Percentiles rank a stretch among this genome's conserved stretches.
Evolutionary conservation across 345 rosid genomes (phyloP).

Genomic region (Bruguiera gymnorhiza): DNA sequence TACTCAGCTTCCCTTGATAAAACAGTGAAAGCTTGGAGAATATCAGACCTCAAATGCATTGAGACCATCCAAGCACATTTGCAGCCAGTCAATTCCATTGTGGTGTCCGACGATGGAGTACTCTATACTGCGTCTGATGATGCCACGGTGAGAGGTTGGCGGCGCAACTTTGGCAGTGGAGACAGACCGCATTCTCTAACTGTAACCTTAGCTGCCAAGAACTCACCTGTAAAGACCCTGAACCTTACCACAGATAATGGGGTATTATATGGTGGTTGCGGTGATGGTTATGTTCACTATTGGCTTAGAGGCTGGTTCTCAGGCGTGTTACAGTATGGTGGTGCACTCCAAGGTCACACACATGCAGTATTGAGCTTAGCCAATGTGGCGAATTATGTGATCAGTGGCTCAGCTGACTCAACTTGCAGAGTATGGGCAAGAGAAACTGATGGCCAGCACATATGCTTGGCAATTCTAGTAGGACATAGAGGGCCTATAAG

Average conservation of each 20-base stretch:
- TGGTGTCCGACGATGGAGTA: slow-evolving; percentile 30
- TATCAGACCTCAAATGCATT: slow-evolving; percentile 51
- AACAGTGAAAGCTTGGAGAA: slow-evolving; percentile 54
- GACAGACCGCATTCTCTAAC: slow-evolving; percentile 38
- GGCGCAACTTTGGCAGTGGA: slow-evolving; percentile 31
- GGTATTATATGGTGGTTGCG: slow-evolving; percentile 49
- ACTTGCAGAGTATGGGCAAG: slow-evolving; percentile 48
- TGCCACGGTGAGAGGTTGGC: slow-evolving; percentile 49
- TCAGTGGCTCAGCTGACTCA: slow-evolving; percentile 49
- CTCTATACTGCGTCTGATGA: slow-evolving; percentile 59
- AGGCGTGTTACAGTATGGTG: slow-evolving; percentile 47
- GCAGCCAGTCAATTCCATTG: slow-evolving; percentile 43
- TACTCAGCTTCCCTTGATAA: slow-evolving; percentile 52
- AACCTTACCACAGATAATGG: slow-evolving; percentile 32
- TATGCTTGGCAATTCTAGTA: slow-evolving; percentile 31
- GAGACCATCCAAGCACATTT: slow-evolving; percentile 54
- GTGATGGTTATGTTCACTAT: slow-evolving; percentile 46
- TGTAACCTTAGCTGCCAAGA: slow-evolving; percentile 39
- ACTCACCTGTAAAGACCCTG: slow-evolving; percentile 49
- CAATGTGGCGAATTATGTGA: slow-evolving; percentile 33
- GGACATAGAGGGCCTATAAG: slow-evolving; percentile 47
- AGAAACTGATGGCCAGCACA: slow-evolving; percentile 38
- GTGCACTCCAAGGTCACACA: slow-evolving; percentile 51
- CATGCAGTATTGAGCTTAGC: slow-evolving; percentile 53
- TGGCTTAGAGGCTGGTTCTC: slow-evolving; percentile 48